These are phyloP conservation scores for Coprinopsis sp. DNA, from an alignment of 768 basidiomycete species.

Conservation along the genomic window DNA sequence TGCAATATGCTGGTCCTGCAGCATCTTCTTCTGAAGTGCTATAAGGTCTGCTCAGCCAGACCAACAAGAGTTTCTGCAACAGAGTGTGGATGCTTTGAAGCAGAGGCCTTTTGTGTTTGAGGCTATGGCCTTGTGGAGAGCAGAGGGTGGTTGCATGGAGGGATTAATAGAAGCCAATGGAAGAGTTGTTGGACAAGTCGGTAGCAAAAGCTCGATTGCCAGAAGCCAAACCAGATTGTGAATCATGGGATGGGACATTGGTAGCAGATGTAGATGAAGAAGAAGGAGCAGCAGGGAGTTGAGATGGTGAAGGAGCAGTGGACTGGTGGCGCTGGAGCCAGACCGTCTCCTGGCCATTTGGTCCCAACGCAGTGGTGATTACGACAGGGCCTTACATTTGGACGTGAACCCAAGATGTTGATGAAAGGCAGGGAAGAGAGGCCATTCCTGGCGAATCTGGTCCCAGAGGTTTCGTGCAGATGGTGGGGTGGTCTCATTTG, in stretches of 20 bases:
- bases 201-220: no score
- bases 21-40: no score
- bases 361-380: constrained; percentile 24
- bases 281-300: background rate
- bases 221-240: no score
- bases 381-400: constrained; percentile 23
- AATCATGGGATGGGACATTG: background rate
- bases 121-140: no score
- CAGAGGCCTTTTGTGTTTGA: no score
- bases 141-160: no score
- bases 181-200: no score
- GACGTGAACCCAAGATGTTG: constrained; percentile 14
- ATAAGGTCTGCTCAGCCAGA: no score
- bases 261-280: background rate
- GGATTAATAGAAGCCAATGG: no score
- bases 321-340: constrained; percentile 15
- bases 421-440: constrained; percentile 18
- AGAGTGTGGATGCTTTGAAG: no score
- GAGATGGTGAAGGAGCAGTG: background rate
- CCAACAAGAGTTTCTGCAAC: no score
- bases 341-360: constrained; percentile 16
- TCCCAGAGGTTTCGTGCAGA: constrained; percentile 24
- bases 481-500: constrained; percentile 14
- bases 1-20: no score
- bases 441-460: constrained; percentile 16